Evolutionary conservation across 176 grass and related monocot species (phyloP), one percentile per base, ranked within the genome.

Genomic region (Chloris gayana): DNA sequence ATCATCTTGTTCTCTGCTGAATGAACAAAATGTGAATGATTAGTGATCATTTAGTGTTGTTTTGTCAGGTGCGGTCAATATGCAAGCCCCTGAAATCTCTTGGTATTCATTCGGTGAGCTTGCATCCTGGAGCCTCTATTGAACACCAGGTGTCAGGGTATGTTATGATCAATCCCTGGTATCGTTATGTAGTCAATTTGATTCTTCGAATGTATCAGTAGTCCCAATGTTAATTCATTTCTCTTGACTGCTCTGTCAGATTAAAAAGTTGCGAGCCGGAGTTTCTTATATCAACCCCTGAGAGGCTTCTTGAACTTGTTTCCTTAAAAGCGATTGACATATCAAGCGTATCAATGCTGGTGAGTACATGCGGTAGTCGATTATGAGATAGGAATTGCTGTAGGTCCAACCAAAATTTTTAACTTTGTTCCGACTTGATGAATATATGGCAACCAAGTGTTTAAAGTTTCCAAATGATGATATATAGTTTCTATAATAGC

Each of bases 251-350:
- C 27, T 74, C 14, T 51, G 38, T 47, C 77, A 95, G 95, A 60
- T 61, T 98, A 47, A 98, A 87, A 70, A 91, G 84, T 69, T 95
- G 92, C 39, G 95, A 98, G 26, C 95, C 92, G 0, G 95, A 98
- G 90, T 98, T 98, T 54, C 74, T 98, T 87, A 81, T 98, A 79
- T 89, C 95, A 88, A 92, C 8, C 95, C 96, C 90, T 12, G 92
- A 85, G 41, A 89, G 95, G 71, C 86, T 93, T 83, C 90, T 93
- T 87, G 92, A 95, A 47, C 86, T 98, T 69, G 54, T 93, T 33
- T 85, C 82, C 2, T 47, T 95, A 51, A 89, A 82, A 66, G 88
- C 90, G 5, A 81, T 95, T 62, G 92, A 93, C 75, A 95, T 93
- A 58, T 98, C 92, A n/a, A 62, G 33, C 53, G 81, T 93, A 76